Evolutionary conservation across 1,139 yeast genomes (phyloP).

Genomic region (Hansenula lynferdii): DNA sequence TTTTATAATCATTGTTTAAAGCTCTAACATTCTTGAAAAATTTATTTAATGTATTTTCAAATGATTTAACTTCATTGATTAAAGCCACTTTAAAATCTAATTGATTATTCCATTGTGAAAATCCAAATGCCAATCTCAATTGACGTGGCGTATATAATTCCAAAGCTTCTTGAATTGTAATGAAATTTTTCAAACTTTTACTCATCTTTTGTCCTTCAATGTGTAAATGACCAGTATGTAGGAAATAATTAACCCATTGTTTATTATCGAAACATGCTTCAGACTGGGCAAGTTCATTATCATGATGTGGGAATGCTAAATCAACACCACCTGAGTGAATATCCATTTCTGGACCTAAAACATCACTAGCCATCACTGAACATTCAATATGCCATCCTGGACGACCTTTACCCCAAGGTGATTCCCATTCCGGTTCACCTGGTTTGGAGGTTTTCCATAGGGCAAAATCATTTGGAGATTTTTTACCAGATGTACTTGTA

Average conservation of each 20-base stretch:
- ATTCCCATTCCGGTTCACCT: conserved; percentile 95
- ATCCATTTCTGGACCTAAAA: conserved; percentile 79
- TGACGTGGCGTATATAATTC: conserved; percentile 69
- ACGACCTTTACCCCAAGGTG: conserved; percentile 97
- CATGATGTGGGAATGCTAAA: conserved; percentile 99
- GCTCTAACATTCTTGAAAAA: conserved; percentile 86
- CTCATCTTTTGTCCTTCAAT: conserved; percentile 99
- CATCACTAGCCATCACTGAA: conserved; percentile 96
- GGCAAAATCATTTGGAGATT: conserved; percentile 83
- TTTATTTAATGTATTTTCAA: conserved; percentile 70
- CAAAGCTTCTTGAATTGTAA: conserved; percentile 90
- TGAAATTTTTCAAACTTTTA: conserved; percentile 88
- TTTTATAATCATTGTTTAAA: conserved; percentile 52
- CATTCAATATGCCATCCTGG: conserved; percentile 99
- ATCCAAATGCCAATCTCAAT: conserved; percentile 82
- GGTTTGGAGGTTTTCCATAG: conserved; percentile 96
- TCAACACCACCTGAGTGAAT: conserved; percentile 98
- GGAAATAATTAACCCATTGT: conserved; percentile 96
- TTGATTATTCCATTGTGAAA: conserved; percentile 89
- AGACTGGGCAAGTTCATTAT: conserved; percentile 94
- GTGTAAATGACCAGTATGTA: conserved; percentile 96
- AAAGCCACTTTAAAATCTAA: conserved; percentile 86
- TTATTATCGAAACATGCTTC: conserved; percentile 87
- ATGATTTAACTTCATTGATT: conserved; percentile 67
- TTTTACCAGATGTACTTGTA: conserved; percentile 50